Evolutionary conservation across 345 rosid genomes (phyloP), one percentile per base, ranked within the genome.

Genomic region (Dovyalis caffra): DNA sequence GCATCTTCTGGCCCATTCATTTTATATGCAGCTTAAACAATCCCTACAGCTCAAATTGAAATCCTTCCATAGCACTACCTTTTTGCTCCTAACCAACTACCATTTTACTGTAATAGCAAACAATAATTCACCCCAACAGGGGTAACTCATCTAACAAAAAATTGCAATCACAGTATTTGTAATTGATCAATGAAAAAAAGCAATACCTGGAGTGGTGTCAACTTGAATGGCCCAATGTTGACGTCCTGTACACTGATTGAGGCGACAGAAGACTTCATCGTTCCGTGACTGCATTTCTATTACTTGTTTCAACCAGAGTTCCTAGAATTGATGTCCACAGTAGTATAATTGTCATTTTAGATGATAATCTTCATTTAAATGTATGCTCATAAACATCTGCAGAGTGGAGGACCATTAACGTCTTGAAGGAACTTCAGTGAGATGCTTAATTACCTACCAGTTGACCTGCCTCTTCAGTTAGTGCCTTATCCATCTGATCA

Each of bases 251-350:
- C 25, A 68, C 34, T 31, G 31, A 28, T 68, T 47, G 21, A 8
- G 8, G 29, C 51, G 20, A 7, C 21, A 23, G 16, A 68, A 68
- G 35, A 28, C 58, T 38, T 69, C 61, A 31, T 31, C 8, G 16
- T 10, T n/a, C 35, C 2, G 28, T 10, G 35, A 69, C n/a, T 31
- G 72, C 38, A 49, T 49, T 69, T 10, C 62, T 32, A 20, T 4
- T 69, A 69, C 72, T 51, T 69, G 72, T 25, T 69, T 69, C 72
- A 49, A 32, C 72, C 60, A 69, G 25, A 43, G 61, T 69, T 69
- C 38, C 62, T 69, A 58, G 33, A 69, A n/a, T 8, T 33, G 34
- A 49, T 47, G 72, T 49, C 38, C 14, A 65, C 11, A 20, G 67
- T 6, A 64, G 26, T 0, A 33, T 3, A 32, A 31, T 6, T 32